Conservation (phyloP, 2,329 filamentous ascomycete species). For the Epichloe sp. region DNA sequence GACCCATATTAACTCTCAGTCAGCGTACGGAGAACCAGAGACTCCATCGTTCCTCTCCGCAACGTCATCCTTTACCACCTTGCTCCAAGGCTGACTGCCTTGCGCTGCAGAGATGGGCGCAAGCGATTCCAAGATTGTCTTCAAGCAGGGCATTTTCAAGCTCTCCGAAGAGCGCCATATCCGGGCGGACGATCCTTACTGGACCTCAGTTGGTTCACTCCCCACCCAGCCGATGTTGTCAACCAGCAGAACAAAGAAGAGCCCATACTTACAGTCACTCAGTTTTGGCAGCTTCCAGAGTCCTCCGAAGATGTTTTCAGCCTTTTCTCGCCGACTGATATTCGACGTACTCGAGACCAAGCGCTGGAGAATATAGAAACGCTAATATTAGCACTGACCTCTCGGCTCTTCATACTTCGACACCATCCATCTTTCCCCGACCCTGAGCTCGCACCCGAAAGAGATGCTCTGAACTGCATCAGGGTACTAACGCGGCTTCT, state of each 20-base stretch:
- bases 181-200: slow-evolving; percentile 77
- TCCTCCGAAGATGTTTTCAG: slow-evolving; percentile 94
- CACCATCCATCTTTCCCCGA: slow-evolving; percentile 88
- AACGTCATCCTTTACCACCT: slow-evolving; percentile 8
- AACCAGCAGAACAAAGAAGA: background rate
- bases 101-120: slow-evolving; percentile 60
- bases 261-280: slow-evolving; percentile 1
- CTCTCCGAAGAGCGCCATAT: slow-evolving; percentile 87
- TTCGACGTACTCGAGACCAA: slow-evolving; percentile 74
- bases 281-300: slow-evolving; percentile 98
- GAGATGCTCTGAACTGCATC: slow-evolving; percentile 89
- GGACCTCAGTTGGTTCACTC: slow-evolving; percentile 61
- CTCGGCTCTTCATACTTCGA: slow-evolving; percentile 66
- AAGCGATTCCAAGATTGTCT: slow-evolving; percentile 96
- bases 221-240: background rate
- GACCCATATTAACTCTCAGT: background rate
- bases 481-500: slow-evolving; percentile 79
- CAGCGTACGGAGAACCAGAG: background rate
- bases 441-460: slow-evolving; percentile 67
- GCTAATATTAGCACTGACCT: slow-evolving; percentile 70
- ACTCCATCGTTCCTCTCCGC: background rate
- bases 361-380: slow-evolving; percentile 84
- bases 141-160: slow-evolving; percentile 96
- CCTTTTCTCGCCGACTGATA: slow-evolving; percentile 85
- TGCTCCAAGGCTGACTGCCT: slow-evolving; percentile 9